These are phyloP conservation scores for Lactuca sativa DNA, from an alignment of 129 eudicot species.

Conservation along the genomic window DNA sequence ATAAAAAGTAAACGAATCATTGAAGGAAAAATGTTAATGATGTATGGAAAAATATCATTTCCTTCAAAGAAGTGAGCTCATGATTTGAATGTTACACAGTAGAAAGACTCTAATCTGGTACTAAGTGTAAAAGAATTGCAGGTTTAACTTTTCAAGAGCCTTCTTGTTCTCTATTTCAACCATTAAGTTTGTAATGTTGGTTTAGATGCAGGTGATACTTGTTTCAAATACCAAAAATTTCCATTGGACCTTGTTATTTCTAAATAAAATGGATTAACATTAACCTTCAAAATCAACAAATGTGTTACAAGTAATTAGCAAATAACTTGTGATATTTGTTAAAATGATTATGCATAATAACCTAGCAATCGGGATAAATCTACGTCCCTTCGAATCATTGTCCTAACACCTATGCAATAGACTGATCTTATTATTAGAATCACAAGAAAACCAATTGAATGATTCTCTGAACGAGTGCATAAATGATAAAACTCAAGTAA, in stretches of 20 bases:
- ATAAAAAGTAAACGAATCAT: background rate
- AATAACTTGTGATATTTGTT: background rate
- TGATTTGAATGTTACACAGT: too few species aligned
- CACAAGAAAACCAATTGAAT: background rate
- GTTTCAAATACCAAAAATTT: background rate
- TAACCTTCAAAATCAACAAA: background rate
- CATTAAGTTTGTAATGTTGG: too few species aligned
- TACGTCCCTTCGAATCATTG: background rate
- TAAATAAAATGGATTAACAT: background rate
- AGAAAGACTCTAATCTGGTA: too few species aligned
- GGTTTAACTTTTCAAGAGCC: too few species aligned
- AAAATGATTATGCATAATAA: background rate
- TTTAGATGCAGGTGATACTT: too few species aligned
- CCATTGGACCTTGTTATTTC: background rate
- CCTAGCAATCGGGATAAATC: constrained; percentile 3
- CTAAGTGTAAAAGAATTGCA: too few species aligned
- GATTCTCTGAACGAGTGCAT: constrained; percentile 1
- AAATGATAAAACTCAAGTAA: background rate
- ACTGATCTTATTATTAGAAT: background rate
- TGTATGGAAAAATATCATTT: too few species aligned
- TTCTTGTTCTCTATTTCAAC: too few species aligned
- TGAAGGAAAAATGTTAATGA: background rate
- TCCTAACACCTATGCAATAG: background rate
- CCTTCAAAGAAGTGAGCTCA: too few species aligned
- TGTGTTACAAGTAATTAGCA: background rate